Base-by-base conservation (phyloP, 345 rosid species). In the Eucalyptus victrix region DNA sequence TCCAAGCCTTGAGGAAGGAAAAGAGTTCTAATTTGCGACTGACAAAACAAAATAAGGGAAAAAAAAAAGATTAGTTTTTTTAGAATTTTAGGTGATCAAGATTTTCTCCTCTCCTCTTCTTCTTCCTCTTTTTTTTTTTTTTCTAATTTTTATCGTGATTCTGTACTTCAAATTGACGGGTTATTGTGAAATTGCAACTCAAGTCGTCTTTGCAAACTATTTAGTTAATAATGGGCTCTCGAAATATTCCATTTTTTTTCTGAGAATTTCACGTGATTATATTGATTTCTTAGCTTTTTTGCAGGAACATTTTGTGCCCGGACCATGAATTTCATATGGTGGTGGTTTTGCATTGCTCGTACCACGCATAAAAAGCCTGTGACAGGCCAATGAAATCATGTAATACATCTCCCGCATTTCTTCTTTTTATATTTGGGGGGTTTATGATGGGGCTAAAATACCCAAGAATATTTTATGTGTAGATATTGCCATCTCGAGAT, bases 1-100 rank as follows among this genome's bases (percentile, higher is more conserved):
- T 47, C 91, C 21, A 89, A 89, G 89, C 93, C 88, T 14, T 90
- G 88, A 91, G 40, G 87, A 60, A 53, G 51, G n/a, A 49, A 47
- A 53, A 67, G 42, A 14, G n/a, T 40, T 76, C 28, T 76, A 40
- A 76, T 28, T 76, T 42, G 81, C 42, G 83, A 76, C 83, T 76
- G 83, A 76, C 83, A 37, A 40, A 76, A 76, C 47, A 40, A 76
- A 76, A 76, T 72, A 37, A 72, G 16, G 23, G 45, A 1, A 32
- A 37, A 72, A 37, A 72, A 37, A 37, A 19, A 69, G 4, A 34
- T 18, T 40, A 40, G 83, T 37, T 37, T 21, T 37, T 40, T 40
- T 62, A 21, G 83, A 19, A 72, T 72, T 72, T 37, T 72, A 37
- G 81, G 45, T 19, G 45, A 72, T 72, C 81, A 37, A 37, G 44